Evolutionary conservation across 345 rosid species (phyloP).

Genomic region (Eutrema yunnanense): DNA sequence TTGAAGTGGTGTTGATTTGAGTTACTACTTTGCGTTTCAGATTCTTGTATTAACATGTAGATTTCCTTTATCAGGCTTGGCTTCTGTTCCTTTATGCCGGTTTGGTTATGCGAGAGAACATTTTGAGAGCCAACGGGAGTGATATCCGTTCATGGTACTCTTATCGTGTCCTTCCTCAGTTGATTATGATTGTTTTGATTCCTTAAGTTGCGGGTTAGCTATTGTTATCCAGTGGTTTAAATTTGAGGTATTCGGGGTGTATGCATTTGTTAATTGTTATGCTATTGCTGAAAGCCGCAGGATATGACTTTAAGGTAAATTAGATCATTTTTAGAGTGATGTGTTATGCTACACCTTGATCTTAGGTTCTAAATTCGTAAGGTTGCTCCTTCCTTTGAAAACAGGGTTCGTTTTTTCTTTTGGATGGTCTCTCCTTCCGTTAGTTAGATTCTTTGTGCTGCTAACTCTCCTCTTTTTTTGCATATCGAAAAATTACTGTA

Average conservation of each 20-base stretch:
- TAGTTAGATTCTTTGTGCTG: not conserved
- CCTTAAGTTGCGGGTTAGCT: not conserved
- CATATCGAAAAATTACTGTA: not conserved
- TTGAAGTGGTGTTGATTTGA: too few relatives aligned
- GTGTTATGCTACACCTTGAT: not conserved
- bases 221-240: not conserved
- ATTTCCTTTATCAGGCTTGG: slow-evolving; percentile 65
- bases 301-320: not conserved
- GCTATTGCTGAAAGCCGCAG: not conserved
- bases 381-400: not conserved
- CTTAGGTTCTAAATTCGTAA: not conserved
- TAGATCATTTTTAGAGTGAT: too few relatives aligned
- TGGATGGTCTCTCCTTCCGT: not conserved
- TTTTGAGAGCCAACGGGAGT: slow-evolving; percentile 92
- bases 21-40: not conserved
- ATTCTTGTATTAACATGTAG: slow-evolving; percentile 1
- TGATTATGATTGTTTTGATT: not conserved
- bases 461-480: not conserved
- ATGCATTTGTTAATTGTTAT: not conserved
- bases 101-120: slow-evolving; percentile 91
- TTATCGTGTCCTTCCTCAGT: not conserved
- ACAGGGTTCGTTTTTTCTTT: not conserved
- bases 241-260: not conserved
- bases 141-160: slow-evolving; percentile 97
- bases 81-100: slow-evolving; percentile 92